These are phyloP conservation scores for Bruguiera parviflora DNA, from an alignment of 345 rosid species.

Conservation along the genomic window DNA sequence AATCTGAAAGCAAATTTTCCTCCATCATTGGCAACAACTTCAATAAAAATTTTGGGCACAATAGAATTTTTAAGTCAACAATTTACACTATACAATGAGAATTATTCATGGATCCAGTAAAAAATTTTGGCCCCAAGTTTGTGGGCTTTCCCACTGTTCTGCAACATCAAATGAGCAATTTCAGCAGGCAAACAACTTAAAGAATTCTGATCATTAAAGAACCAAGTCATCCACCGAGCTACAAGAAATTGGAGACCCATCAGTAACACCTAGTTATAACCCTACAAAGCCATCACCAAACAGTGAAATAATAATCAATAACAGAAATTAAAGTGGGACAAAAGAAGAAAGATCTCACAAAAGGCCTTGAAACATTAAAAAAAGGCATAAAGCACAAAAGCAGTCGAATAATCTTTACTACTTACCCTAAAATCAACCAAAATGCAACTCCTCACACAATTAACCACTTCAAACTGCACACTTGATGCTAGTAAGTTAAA, in stretches of 20 bases:
- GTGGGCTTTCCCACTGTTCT: neutral
- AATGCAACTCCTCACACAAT: neutral
- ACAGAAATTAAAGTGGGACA: neutral
- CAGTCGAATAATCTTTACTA: neutral
- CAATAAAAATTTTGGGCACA: no score
- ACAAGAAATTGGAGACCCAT: neutral
- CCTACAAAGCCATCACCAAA: no score
- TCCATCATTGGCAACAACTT: no score
- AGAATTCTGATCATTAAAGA: neutral
- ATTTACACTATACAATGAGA: no score
- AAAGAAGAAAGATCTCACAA: neutral
- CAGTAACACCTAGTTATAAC: neutral
- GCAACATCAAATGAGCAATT: neutral
- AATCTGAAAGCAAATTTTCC: no score
- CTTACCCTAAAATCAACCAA: conserved; percentile 1
- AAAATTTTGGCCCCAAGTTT: no score
- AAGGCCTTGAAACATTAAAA: neutral
- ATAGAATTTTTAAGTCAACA: no score
- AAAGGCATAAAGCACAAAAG: neutral
- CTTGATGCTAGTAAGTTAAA: neutral
- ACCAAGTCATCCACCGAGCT: neutral
- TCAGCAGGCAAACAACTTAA: neutral
- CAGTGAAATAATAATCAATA: neutral
- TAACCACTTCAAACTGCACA: neutral
- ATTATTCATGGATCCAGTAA: no score